Base-by-base conservation (phyloP, 2,329 filamentous ascomycete genomes). In the Trichoderma asperellum region DNA sequence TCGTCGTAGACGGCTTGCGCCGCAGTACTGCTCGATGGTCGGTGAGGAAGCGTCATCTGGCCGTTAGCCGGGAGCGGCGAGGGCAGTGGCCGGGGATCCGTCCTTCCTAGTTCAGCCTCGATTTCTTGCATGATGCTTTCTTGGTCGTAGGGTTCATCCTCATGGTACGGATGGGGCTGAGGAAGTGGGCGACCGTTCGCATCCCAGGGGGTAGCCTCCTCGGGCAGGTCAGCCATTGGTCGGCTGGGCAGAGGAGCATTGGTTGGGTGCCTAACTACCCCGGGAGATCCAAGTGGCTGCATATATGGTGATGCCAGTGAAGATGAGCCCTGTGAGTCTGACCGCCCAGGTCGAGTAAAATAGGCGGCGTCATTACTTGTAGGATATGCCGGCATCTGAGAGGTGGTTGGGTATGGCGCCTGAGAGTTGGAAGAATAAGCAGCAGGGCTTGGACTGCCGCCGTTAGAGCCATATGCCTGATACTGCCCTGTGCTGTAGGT, bases 51-150 rank as follows among this genome's bases (percentile, higher is more conserved):
- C 2, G 81, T 79, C 24, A 84, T 77, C 71, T 77, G 79, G 24
- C 85, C 84, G 72, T 87, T 86, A 69, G 80, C 74, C 8, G 62
- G 52, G 37, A 64, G 34, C 11, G 61, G 61, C 34, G 63, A 66
- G 8, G 82, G 80, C 34, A 79, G 79, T 8, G 81, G 80, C 8
- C 80, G 81, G 47, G 80, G 79, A 43, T 55, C 65, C 7, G 70
- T 76, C 5, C 80, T 77, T 3, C 82, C 81, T 56, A 88, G 75
- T 72, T 87, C 85, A 11, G 83, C 85, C 70, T 88, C 86, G 62
- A 89, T 88, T 61, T 88, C 86, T 66, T 87, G 81, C 74, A 88
- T 87, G 37, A 89, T 82, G 73, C 80, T 84, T 49, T 87, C 85
- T 70, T 87, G 85, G 4, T 81, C 80, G 12, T 79, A 70, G 55